These are phyloP conservation scores for Biscogniauxia mediterranea DNA, from an alignment of 2,329 filamentous ascomycete species.

Conservation along the genomic window DNA sequence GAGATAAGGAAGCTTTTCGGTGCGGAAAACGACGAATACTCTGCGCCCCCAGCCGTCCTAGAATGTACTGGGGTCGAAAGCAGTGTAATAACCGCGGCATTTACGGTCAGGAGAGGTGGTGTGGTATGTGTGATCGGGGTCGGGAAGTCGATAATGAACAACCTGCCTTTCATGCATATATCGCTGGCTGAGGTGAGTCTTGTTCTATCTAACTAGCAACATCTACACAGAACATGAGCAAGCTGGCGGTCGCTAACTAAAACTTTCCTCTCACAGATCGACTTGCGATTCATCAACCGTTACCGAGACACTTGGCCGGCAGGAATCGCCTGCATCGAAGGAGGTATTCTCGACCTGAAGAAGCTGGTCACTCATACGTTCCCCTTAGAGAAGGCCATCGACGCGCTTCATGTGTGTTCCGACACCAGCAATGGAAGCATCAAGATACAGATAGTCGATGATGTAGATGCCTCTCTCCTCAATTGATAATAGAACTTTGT, in stretches of 20 bases:
- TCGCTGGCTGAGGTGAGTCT: constrained; percentile 52
- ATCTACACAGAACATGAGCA: not conserved
- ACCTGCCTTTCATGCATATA: constrained; percentile 62
- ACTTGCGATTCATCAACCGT: constrained; percentile 67
- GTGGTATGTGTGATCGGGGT: constrained; percentile 61
- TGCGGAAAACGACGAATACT: constrained; percentile 42
- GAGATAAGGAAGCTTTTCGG: constrained; percentile 49
- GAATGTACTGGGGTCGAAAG: constrained; percentile 65
- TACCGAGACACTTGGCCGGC: constrained; percentile 67
- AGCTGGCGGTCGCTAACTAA: not conserved
- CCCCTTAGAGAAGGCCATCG: constrained; percentile 55
- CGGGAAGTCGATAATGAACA: constrained; percentile 57
- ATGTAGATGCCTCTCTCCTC: constrained; percentile 20
- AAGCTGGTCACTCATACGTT: constrained; percentile 59
- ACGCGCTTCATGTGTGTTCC: constrained; percentile 51
- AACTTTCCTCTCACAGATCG: constrained; percentile 43
- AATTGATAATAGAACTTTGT: not conserved
- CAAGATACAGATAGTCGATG: constrained; percentile 57
- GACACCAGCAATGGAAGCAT: constrained; percentile 52
- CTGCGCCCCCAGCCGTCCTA: constrained; percentile 52
- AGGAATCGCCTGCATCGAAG: constrained; percentile 55
- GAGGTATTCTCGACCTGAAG: constrained; percentile 58
- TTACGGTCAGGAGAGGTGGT: constrained; percentile 53
- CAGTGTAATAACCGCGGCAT: constrained; percentile 56
- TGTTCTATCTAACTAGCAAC: not conserved